Percentiles rank a stretch among this genome's conserved stretches.
Conservation (phyloP, 2,329 filamentous ascomycete genomes). For the Diplodia mutila region DNA sequence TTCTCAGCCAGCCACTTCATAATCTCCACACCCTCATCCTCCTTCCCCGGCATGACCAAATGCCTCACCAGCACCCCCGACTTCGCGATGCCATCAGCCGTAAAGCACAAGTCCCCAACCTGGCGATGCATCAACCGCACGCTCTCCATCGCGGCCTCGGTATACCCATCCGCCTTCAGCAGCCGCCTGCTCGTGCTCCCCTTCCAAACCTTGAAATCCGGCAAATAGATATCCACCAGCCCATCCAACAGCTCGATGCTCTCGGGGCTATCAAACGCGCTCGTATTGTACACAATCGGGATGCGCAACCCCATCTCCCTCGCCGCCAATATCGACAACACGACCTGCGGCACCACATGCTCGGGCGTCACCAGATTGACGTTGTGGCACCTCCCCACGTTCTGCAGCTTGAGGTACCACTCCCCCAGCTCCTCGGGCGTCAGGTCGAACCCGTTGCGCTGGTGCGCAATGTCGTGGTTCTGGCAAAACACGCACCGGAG, state of each 20-base stretch:
- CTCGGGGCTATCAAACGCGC: constrained; percentile 74
- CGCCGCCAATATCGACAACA: constrained; percentile 73
- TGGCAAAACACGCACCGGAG: constrained; percentile 77
- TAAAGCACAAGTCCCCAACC: constrained; percentile 83
- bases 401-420: constrained; percentile 83
- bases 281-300: constrained; percentile 85
- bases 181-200: constrained; percentile 67
- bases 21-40: constrained; percentile 73
- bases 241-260: constrained; percentile 76
- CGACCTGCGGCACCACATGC: constrained; percentile 84
- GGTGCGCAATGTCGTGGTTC: constrained; percentile 82
- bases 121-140: constrained; percentile 80
- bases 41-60: constrained; percentile 82
- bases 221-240: constrained; percentile 83
- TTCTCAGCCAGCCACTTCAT: constrained; percentile 75
- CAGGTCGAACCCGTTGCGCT: constrained; percentile 78
- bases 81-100: constrained; percentile 78
- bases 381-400: constrained; percentile 81
- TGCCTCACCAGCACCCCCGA: constrained; percentile 76
- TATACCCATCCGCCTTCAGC: constrained; percentile 79
- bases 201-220: constrained; percentile 85
- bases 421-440: constrained; percentile 77
- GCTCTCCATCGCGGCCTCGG: constrained; percentile 72
- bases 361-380: constrained; percentile 88
- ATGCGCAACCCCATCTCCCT: constrained; percentile 69